Evolutionary conservation across 2,329 filamentous ascomycete genomes (phyloP), one percentile per base, ranked within the genome.

Genomic region (Bertia moriformis): DNA sequence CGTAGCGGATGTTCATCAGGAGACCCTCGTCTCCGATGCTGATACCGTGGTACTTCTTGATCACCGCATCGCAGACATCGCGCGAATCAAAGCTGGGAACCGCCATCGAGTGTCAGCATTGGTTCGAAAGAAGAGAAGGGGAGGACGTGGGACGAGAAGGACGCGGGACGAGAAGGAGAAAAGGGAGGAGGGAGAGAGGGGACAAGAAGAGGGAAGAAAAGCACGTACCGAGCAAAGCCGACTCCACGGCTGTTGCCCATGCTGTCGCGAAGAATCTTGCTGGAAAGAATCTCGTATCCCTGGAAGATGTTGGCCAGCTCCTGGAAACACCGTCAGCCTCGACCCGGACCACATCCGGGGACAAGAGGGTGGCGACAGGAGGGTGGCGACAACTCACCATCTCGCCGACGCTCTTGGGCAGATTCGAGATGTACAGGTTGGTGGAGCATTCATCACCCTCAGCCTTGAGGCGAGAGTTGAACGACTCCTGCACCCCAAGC

Each of bases 401-500:
- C 66, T 98, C 93, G 39, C 84, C 93, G 70, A 93, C 78, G 45
- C 79, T 76, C 61, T 89, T 88, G 24, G 91, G 91, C 35, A 98
- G 73, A 60, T 96, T 98, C 19, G 93, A 98, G 45, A 96, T 88
- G 60, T 98, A 98, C 45, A 98, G 73, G 56, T 98, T 98, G 46
- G 91, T 96, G 37, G 93, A 96, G 32, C 61, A 54, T 39, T 83
- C 83, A 52, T 98, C 89, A 41, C 88, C 83, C 53, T 96, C 84
- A 36, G 91, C 89, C 70, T 98, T 96, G 51, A 98, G 82, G 49
- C 93, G 87, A 48, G 88, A 88, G 60, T 98, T 98, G 65, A 96
- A 95, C 15, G 89, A 96, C 66, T 96, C 91, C n/a, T n/a, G n/a
- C n/a, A n/a, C n/a, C n/a, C n/a, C n/a, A n/a, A n/a, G n/a, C n/a